Conservation (phyloP, 371 early-diverging fungal species). For the Smittium culicis region DNA sequence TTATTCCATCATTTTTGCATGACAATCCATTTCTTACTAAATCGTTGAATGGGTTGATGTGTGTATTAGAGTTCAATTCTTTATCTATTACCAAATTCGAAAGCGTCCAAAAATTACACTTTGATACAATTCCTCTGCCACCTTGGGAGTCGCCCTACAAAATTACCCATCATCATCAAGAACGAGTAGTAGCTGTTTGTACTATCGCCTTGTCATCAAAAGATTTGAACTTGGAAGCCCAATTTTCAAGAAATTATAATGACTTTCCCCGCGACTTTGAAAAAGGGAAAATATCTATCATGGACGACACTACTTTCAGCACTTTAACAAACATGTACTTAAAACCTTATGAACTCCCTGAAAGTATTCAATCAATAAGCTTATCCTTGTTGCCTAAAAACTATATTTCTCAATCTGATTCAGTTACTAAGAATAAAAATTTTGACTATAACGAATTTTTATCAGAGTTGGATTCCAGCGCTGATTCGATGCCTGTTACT, state of each 20-base stretch:
- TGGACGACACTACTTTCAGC: conserved; percentile 62
- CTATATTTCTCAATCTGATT: neutral
- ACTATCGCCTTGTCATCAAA: conserved; percentile 22
- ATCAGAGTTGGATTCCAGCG: neutral
- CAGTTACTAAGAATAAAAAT: neutral
- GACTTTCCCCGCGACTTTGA: conserved; percentile 18
- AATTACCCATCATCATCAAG: conserved; percentile 42
- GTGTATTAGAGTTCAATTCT: conserved; percentile 19
- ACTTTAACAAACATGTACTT: conserved; percentile 18
- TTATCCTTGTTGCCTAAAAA: neutral
- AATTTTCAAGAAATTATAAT: neutral
- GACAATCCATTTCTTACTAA: neutral
- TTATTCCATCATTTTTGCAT: neutral
- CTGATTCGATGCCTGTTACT: conserved; percentile 8
- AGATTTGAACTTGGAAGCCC: neutral
- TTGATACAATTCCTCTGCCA: conserved; percentile 47
- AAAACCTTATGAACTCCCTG: conserved; percentile 25
- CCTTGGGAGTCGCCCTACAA: conserved; percentile 49
- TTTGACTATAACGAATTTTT: neutral
- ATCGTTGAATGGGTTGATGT: neutral
- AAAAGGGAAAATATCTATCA: conserved; percentile 40
- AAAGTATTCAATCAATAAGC: conserved; percentile 17
- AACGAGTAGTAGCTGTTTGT: conserved; percentile 43
- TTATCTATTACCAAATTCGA: conserved; percentile 62
- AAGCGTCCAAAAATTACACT: conserved; percentile 64